A percentile compares a stretch with the other conserved stretches of the same genome.
Evolutionary conservation across 345 rosid species (phyloP).

Genomic region (Acer yangbiense): DNA sequence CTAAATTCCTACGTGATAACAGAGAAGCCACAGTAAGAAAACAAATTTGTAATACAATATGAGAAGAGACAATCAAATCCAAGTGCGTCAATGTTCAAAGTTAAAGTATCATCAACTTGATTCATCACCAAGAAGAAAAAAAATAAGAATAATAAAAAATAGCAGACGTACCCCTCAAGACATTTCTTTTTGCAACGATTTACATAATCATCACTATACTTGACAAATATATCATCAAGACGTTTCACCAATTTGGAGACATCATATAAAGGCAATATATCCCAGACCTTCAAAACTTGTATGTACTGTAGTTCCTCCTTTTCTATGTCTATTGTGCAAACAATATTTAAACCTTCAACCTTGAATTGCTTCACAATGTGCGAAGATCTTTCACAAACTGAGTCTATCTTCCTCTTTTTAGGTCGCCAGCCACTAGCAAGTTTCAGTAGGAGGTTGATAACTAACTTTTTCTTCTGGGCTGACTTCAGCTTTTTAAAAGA

Average conservation of each 20-base stretch:
- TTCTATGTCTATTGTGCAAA: conserved; percentile 48
- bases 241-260: conserved; percentile 40
- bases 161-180: conserved; percentile 49
- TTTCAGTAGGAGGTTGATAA: conserved; percentile 33
- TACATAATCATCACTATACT: conserved; percentile 42
- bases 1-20: conserved; percentile 39
- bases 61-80: background rate
- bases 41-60: background rate
- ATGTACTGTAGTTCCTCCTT: conserved; percentile 31
- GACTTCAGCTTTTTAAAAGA: conserved; percentile 51
- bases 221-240: conserved; percentile 40
- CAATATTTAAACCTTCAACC: conserved; percentile 36
- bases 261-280: conserved; percentile 48
- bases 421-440: conserved; percentile 62
- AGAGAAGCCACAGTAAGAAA: background rate
- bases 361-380: conserved; percentile 47
- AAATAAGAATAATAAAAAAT: background rate
- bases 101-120: background rate
- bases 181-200: conserved; percentile 45
- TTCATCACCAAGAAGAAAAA: background rate
- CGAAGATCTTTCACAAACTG: conserved; percentile 32
- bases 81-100: background rate
- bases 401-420: conserved; percentile 35
- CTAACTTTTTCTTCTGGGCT: conserved; percentile 20
- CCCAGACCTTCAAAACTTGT: conserved; percentile 62